These are phyloP conservation scores for Penicillium argentinense DNA, from an alignment of 495 filamentous ascomycete species.

Conservation along the genomic window DNA sequence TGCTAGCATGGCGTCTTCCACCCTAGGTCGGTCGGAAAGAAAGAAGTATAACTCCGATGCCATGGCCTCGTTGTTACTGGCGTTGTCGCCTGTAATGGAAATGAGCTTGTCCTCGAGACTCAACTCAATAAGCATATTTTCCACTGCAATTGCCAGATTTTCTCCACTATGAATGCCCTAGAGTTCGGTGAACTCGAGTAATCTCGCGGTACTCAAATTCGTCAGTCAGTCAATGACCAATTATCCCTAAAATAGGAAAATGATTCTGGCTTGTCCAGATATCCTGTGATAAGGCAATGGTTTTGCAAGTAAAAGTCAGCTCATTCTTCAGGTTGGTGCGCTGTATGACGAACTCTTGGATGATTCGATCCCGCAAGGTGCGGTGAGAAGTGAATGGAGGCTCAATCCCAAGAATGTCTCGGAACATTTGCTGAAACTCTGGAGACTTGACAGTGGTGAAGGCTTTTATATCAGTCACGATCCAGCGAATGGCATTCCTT, in stretches of 20 bases:
- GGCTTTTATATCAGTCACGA: not conserved
- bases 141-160: conserved; percentile 9
- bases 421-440: conserved; percentile 10
- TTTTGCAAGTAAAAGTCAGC: conserved; percentile 10
- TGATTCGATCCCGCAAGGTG: conserved; percentile 4
- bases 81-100: conserved; percentile 4
- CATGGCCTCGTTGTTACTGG: conserved; percentile 3
- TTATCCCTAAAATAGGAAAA: conserved; percentile 10
- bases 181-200: conserved; percentile 12
- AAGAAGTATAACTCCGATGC: conserved; percentile 5
- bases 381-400: conserved; percentile 7
- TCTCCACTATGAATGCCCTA: conserved; percentile 11
- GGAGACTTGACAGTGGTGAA: conserved; percentile 6
- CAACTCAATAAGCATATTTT: conserved; percentile 6
- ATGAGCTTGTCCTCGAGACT: not conserved
- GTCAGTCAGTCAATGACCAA: conserved; percentile 17
- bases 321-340: conserved; percentile 6
- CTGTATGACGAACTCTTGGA: conserved; percentile 6
- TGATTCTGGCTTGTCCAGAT: conserved; percentile 14
- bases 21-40: too few species aligned
- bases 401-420: conserved; percentile 7
- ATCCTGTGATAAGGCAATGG: conserved; percentile 11
- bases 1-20: not conserved
- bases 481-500: not conserved
- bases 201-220: conserved; percentile 12